Conservation (phyloP, 129 eudicot genomes). For the Calendula officinalis region DNA sequence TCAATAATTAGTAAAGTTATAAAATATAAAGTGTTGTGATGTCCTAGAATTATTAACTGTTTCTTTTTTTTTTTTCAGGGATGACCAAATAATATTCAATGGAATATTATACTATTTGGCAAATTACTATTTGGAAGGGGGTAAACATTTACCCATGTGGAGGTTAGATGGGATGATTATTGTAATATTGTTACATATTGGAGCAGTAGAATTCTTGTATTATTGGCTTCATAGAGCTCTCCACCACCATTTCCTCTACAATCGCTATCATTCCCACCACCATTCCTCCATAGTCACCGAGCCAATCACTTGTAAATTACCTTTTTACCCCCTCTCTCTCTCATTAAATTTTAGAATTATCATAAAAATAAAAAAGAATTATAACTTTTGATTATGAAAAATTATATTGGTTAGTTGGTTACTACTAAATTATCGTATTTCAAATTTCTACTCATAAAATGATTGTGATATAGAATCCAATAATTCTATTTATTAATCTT, state of each 20-base stretch:
- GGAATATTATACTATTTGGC: conserved; percentile 43
- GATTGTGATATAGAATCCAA: too few species aligned
- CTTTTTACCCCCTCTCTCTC: conserved; percentile 6
- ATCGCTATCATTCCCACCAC: conserved; percentile 77
- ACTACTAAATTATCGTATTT: too few species aligned
- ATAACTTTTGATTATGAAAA: too few species aligned
- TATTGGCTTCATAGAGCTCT: conserved; percentile 75
- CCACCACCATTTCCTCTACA: conserved; percentile 73
- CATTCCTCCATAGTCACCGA: conserved; percentile 77
- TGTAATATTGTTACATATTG: conserved; percentile 40
- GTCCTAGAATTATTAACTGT: too few species aligned
- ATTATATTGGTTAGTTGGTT: too few species aligned
- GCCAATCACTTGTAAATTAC: conserved; percentile 64
- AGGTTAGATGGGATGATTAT: conserved; percentile 54
- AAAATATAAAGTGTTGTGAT: too few species aligned
- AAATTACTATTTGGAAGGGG: conserved; percentile 18
- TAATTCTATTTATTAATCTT: too few species aligned
- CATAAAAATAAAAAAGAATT: background rate
- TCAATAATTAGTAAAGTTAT: too few species aligned
- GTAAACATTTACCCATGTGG: conserved; percentile 47
- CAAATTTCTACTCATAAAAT: too few species aligned
- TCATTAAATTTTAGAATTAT: too few species aligned
- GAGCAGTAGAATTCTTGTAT: conserved; percentile 60
- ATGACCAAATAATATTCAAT: conserved; percentile 57
- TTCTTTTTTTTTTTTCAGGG: conserved; percentile 37